Evolutionary conservation across 306 rosid species (phyloP), one percentile per base, ranked within the genome.

Genomic region (Medicago arabica): DNA sequence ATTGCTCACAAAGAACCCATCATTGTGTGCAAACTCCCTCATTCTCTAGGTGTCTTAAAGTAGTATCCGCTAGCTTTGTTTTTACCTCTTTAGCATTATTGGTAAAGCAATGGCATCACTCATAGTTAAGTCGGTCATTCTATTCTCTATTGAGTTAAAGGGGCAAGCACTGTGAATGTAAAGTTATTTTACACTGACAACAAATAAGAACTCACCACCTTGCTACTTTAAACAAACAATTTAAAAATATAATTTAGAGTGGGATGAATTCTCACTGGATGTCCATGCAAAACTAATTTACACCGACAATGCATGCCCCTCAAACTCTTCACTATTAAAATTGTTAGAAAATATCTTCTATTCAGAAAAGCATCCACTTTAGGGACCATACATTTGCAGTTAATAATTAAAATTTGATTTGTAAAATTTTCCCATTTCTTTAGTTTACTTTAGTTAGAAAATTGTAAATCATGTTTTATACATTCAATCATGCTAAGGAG

Each of bases 381-480:
- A 15, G 44, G 60, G 60, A 54, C 44, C n/a, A 9, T 11, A 10
- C 16, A 40, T 67, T 67, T 21, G n/a, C n/a, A n/a, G n/a, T n/a
- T n/a, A n/a, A 41, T 43, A 67, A 67, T 43, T 41, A 66, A 41
- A 9, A 41, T 18, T 43, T 41, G 34, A 66, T 39, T 66, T 66
- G 38, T 17, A 19, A 25, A 5, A 25, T 23, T 60, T 60, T 12
- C 40, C 66, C 66, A 60, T 60, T 28, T 60, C 9, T 11, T 18
- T 28, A 60, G 40, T 28, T 14, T 60, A 9, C 41, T 28, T 18
- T 13, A 25, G 39, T 59, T 59, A 59, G 40, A 59, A 60, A 60
- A 6, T 25, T 60, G 41, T 28, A 28, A 60, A 60, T 60, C 66
- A 28, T 25, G 65, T 60, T 58, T 60, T 12, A 6, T 60, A 28